Base-by-base conservation (phyloP, 345 rosid species). In the Arabidopsis suecica region DNA sequence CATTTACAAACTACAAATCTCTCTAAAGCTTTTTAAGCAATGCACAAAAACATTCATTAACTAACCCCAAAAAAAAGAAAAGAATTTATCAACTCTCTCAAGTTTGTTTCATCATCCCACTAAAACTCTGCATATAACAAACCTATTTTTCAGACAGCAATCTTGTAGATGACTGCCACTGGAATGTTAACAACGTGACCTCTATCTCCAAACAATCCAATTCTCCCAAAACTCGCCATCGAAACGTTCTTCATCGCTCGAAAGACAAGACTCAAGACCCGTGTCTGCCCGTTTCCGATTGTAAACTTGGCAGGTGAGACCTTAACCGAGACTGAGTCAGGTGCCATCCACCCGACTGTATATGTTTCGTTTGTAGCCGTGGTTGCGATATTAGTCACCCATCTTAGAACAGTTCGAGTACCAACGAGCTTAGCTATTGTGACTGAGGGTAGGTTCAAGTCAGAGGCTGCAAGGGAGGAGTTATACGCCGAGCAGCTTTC, bases 361-460 rank as follows among this genome's bases (percentile, higher is more conserved):
- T 81, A 95, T 3, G 86, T 83, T 66, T 92, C 99, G 1, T 88
- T 82, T 6, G 22, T 7, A 12, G 33, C 64, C 33, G 57, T 61
- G 5, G 85, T 82, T 1, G 88, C 96, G 41, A 89, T 79, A 68
- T 85, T 92, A 11, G 82, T 81, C 68, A 88, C 83, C 16, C 86
- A 77, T 72, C 99, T 82, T 53, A 77, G 80, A 1, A 92, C 83
- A 0, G 86, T 84, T 72, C 82, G 77, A 14, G 82, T 81, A 51
- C 85, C 84, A 57, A 88, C 80, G 7, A 92, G 87, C 34, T 67
- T 88, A 25, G 93, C 82, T 33, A 95, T 82, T 32, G 97, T 86
- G 66, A 95, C 85, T 1, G 99, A 95, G 14, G 99, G 97, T 79
- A 95, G 76, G 91, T 95, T 95, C 81, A 95, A 72, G 79, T 95